Evolutionary conservation across 768 basidiomycete species (phyloP), one percentile per base, ranked within the genome.

Genomic region (Pluteus cervinus): DNA sequence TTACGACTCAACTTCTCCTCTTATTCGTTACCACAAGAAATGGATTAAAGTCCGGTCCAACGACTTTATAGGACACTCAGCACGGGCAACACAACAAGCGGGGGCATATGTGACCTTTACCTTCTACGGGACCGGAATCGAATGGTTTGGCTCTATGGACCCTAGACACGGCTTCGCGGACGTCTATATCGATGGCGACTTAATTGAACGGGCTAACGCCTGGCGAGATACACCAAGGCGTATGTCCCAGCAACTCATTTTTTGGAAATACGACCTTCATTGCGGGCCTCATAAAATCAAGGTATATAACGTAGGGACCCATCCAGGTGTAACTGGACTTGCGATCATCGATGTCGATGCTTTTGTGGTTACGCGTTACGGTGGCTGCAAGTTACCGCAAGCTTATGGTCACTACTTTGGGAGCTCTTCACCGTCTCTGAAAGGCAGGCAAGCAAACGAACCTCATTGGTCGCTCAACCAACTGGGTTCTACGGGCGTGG

Each of bases 121-220:
- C 3, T 86, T 86, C 56, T 62, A 62, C n/a, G 86, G 85, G 10
- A 81, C 79, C 9, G 82, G 82, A 1, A 68, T 88, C 45, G 86
- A 87, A 57, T 83, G 78, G 79, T 87, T 86, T 46, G 86, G 86
- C 21, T 71, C 66, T 48, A 65, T 61, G 26, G 76, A 73, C 46
- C 62, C 52, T 26, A 54, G 46, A 11, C 76, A 86, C 49, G 79
- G 85, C 10, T 53, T 69, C 7, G 67, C 77, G 4, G 45, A 66
- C 16, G 69, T 87, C 9, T 73, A 66, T 36, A 61, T 87, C 12
- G 79, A 87, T 41, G 78, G 79, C 14, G 55, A 56, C 29, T 58
- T 61, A 17, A 50, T 66, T 11, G 51, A 63, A 17, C 58, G 50
- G 12, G 64, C 84, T 32, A 69, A 83, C 49, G 48, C 66, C 6